A percentile compares a stretch with the other conserved stretches of the same genome.
Conservation (phyloP, 164 flowering plant genomes). For the Macadamia tetraphylla region DNA sequence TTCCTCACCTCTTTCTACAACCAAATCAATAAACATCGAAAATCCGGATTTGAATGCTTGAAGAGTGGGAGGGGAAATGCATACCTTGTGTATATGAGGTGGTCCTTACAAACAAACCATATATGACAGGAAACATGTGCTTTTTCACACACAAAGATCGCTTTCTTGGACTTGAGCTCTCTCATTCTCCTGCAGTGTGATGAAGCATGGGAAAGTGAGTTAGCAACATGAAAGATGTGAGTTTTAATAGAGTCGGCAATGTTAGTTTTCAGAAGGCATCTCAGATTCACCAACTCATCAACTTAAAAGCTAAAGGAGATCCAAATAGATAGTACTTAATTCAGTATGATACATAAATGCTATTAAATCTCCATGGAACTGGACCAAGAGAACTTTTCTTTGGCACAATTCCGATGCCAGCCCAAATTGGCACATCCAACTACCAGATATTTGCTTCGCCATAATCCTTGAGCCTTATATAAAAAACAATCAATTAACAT, state of each 20-base stretch:
- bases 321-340: not conserved
- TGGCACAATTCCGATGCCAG: not conserved
- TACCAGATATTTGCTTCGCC: not conserved
- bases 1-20: no score
- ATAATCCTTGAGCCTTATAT: no score
- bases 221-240: not conserved
- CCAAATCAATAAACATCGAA: no score
- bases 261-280: not conserved
- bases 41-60: no score
- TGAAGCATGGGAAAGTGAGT: not conserved
- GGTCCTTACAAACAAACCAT: slow-evolving; percentile 70
- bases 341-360: no score
- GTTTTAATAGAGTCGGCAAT: not conserved
- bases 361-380: no score
- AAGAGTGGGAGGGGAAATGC: not conserved
- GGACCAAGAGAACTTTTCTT: no score
- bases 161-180: slow-evolving; percentile 70
- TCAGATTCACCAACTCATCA: not conserved
- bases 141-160: slow-evolving; percentile 41
- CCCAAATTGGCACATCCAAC: not conserved
- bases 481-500: no score
- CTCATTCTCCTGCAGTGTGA: slow-evolving; percentile 50
- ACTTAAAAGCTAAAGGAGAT: not conserved
- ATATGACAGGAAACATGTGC: slow-evolving; percentile 62
- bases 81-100: slow-evolving; percentile 62